Evolutionary conservation across 108 stramenopile species (phyloP), one percentile per base, ranked within the genome.

Genomic region (Schizochytrium sp.): DNA sequence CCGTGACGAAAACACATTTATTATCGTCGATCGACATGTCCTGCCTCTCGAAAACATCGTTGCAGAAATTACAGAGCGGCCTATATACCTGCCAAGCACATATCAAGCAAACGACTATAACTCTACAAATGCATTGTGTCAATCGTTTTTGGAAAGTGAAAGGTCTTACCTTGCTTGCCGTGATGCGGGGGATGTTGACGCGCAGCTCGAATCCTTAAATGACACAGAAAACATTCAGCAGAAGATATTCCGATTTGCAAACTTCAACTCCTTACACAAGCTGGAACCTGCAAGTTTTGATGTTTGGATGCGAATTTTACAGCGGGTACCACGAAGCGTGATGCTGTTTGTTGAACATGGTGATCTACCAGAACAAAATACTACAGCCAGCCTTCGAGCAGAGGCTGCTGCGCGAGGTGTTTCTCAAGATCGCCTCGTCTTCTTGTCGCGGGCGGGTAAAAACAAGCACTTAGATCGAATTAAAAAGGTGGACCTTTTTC

Each of bases 201-300:
- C 46, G 44, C 76, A 44, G 44, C 10, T 69, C 5, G 64, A 28
- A 47, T 46, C 57, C 13, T 45, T 61, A 46, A 40, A 41, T 19
- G 76, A 59, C 47, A 53, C 72, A 10, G 12, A 49, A 12, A 61
- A 58, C n/a, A 73, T 56, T 4, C 55, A 49, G 17, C 57, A 4
- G 28, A 5, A 5, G 4, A 4, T 12, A 13, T n/a, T 4, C 56
- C 60, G 73, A 4, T 47, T 93, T 13, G 93, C 93, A 56, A 91
- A 92, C 61, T 92, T 92, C 72, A 94, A 94, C 90, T 90, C 41
- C 47, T 50, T 93, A 7, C 89, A 92, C 72, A 94, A 94, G 93
- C 61, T 93, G 55, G 93, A 93, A 59, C 91, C 92, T 8, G 76
- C 19, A n/a, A 19, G 89, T 17, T 94, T 93, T 17, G 60, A 73